phyloP scores from a whole-genome alignment of 2,329 filamentous ascomycete genomes.

The Aspergillus novoparasiticus region DNA sequence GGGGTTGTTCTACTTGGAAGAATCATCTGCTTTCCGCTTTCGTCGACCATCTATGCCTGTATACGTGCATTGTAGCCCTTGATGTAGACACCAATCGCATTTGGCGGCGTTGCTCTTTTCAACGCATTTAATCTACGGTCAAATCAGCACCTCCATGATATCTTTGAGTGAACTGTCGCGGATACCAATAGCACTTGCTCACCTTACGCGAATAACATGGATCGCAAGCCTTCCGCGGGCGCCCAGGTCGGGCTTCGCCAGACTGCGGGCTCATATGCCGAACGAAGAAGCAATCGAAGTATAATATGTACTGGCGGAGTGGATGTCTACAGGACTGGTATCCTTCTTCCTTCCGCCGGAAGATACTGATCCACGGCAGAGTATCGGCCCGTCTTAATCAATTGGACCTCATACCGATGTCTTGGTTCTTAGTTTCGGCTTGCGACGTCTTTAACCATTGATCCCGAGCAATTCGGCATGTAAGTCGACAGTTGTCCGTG shows the following conservation, averaged over 20 bases:
- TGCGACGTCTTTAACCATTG: background rate
- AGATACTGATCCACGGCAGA: background rate
- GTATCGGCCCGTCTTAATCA: background rate
- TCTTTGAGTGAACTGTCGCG: background rate
- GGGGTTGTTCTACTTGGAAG: background rate
- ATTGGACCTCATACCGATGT: background rate
- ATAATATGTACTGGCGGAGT: background rate
- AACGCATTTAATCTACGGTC: background rate
- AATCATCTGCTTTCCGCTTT: background rate
- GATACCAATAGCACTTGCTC: background rate
- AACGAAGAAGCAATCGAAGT: background rate
- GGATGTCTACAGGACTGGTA: background rate
- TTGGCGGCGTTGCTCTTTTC: background rate
- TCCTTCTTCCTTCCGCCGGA: background rate
- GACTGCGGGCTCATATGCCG: background rate
- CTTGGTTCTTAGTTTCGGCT: background rate
- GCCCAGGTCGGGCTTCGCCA: background rate
- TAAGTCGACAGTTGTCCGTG: background rate
- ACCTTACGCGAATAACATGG: background rate
- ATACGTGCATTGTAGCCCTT: background rate
- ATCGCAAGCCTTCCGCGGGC: background rate
- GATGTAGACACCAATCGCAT: background rate
- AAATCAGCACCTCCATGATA: background rate
- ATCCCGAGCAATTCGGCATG: background rate
- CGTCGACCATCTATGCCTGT: background rate